Evolutionary conservation across 2,329 filamentous ascomycete species (phyloP), one percentile per base, ranked within the genome.

Genomic region (Trichoderma cornu-damae): DNA sequence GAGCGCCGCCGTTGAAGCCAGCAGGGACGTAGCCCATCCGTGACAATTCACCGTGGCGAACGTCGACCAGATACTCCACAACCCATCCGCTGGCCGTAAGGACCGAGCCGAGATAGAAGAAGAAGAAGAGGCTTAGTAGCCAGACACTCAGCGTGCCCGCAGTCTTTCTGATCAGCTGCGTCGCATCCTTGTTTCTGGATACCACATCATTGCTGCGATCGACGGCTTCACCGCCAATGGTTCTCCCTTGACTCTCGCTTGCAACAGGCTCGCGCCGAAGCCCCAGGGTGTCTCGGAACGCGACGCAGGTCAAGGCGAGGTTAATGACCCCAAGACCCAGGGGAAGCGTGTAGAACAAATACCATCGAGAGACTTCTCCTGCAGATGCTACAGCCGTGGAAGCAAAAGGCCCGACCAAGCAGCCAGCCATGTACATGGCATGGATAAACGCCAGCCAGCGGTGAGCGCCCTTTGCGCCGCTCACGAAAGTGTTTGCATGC

Each of bases 361-460:
- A 75, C 83, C 83, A 86, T 5, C 69, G 71, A 1, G 70, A 68
- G 1, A 62, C 47, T 0, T 58, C 53, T 1, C 66, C 69, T 0
- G 70, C 66, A 0, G 75, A 73, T 0, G 81, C 80, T n/a, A 84
- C 71, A 0, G 74, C 74, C 0, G 77, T 81, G 0, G 77, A 76
- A 1, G 77, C 75, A 46, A 87, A 81, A 0, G 83, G 83, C 0
- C 77, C 79, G 3, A 82, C 73, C 2, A 86, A 73, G 46, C 79
- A 79, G 0, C 84, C 83, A 0, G 78, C 75, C 64, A 74, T 74
- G 62, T 84, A 87, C 75, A 82, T 83, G 7, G 82, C 84, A 60
- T 87, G 84, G 14, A 87, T 84, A 54, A 86, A 80, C 0, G 82
- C 80, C 0, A 87, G 72, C 79, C 82, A 86, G 4, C 82, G 72